Percentiles rank a stretch among this genome's conserved stretches.
Conservation (phyloP, 371 early-diverging fungal genomes). For the Rhizomucor miehei region DNA sequence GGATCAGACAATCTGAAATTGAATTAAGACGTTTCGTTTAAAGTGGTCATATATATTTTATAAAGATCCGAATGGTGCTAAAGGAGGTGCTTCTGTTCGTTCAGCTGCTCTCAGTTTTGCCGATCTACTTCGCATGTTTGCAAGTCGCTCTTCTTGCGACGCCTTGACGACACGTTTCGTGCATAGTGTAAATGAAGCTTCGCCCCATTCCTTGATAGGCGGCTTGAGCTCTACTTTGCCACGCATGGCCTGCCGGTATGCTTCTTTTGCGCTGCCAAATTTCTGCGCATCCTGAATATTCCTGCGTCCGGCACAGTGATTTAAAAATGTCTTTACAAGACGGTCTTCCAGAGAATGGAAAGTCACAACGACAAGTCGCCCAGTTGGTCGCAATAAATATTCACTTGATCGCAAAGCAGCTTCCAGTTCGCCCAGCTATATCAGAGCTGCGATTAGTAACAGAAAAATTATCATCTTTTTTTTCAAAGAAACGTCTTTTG, state of each 20-base stretch:
- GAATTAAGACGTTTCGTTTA: too few relatives aligned
- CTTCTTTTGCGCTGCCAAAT: slow-evolving; percentile 33
- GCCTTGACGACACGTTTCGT: slow-evolving; percentile 48
- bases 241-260: slow-evolving; percentile 10
- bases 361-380: slow-evolving; percentile 59
- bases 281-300: slow-evolving; percentile 24
- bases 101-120: slow-evolving; percentile 59
- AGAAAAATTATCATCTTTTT: neutral
- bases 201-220: slow-evolving; percentile 2
- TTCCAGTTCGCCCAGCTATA: slow-evolving; percentile 51
- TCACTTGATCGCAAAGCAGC: slow-evolving; percentile 52
- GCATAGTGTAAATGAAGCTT: slow-evolving; percentile 34
- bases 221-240: slow-evolving; percentile 2
- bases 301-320: slow-evolving; percentile 35
- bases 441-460: neutral
- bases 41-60: too few relatives aligned
- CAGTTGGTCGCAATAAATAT: slow-evolving; percentile 50
- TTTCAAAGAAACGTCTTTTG: neutral
- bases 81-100: slow-evolving; percentile 29
- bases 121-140: slow-evolving; percentile 59
- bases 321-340: slow-evolving; percentile 63
- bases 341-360: slow-evolving; percentile 79
- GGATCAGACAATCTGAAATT: too few relatives aligned
- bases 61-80: slow-evolving; percentile 31
- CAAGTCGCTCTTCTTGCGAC: slow-evolving; percentile 45